phyloP scores from a whole-genome alignment of 1,284 basidiomycete species.

The Papiliotrema terrestris region DNA sequence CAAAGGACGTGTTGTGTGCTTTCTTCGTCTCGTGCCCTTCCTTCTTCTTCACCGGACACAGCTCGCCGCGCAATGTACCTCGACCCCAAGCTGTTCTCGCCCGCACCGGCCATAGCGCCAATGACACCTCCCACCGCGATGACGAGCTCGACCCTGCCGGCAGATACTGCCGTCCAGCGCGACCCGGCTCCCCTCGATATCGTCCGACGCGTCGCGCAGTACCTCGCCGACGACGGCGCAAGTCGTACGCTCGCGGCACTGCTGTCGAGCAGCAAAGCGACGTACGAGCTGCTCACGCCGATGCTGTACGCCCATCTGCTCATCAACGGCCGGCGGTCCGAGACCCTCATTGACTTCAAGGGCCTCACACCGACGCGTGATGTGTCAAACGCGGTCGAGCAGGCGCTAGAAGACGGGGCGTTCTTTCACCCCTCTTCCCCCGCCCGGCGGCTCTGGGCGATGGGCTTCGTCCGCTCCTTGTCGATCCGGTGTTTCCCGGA shows the following conservation, averaged over 20 bases:
- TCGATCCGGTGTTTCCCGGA: not conserved
- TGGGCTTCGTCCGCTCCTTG: not conserved
- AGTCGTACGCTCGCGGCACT: slow-evolving; percentile 15
- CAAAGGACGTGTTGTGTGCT: too few species aligned
- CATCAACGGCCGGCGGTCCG: slow-evolving; percentile 5
- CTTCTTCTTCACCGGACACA: too few species aligned
- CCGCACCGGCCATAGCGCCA: too few species aligned
- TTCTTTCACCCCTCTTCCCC: slow-evolving; percentile 9
- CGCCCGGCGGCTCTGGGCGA: not conserved
- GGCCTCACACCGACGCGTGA: not conserved
- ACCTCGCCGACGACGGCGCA: slow-evolving; percentile 6
- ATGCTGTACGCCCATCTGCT: slow-evolving; percentile 16
- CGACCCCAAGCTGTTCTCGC: too few species aligned
- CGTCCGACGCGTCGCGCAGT: slow-evolving; percentile 17
- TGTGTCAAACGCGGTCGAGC: not conserved
- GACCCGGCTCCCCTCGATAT: slow-evolving; percentile 18
- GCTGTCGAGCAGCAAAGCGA: slow-evolving; percentile 9
- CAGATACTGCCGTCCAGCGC: too few species aligned
- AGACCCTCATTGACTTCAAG: slow-evolving; percentile 2
- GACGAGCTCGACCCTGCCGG: too few species aligned
- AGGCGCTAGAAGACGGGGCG: slow-evolving; percentile 4
- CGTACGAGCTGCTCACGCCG: slow-evolving; percentile 20
- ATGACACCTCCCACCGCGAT: too few species aligned
- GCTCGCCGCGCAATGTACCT: too few species aligned
- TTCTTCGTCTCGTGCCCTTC: too few species aligned